phyloP scores from a whole-genome alignment of 305 asterid genomes.

The Lippia alba region DNA sequence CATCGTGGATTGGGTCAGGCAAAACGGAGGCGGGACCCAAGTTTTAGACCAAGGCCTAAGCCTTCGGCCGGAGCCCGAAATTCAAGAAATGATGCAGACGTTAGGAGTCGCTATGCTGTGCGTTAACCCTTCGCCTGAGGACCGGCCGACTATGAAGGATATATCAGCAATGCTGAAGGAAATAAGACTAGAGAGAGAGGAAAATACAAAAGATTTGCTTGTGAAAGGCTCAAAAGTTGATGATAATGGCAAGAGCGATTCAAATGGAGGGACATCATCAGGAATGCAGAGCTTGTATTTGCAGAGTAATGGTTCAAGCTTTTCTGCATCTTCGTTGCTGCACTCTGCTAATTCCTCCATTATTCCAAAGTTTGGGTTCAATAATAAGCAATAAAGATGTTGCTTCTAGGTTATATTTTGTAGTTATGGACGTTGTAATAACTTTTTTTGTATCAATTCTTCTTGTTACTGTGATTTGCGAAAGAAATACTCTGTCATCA shows the following conservation, averaged over 20 bases:
- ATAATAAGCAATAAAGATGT: slow-evolving; percentile 26
- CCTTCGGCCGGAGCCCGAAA: slow-evolving; percentile 57
- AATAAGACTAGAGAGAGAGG: slow-evolving; percentile 74
- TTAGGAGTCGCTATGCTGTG: slow-evolving; percentile 88
- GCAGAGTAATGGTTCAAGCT: slow-evolving; percentile 72
- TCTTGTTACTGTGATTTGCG: too few species aligned
- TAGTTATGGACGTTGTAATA: slow-evolving; percentile 18
- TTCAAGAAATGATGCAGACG: slow-evolving; percentile 81
- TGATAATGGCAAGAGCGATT: neutral
- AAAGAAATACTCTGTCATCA: too few species aligned
- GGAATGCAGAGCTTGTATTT: slow-evolving; percentile 54
- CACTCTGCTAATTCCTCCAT: slow-evolving; percentile 47
- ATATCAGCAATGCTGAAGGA: slow-evolving; percentile 84
- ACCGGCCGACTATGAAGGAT: slow-evolving; percentile 88
- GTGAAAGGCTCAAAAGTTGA: slow-evolving; percentile 37
- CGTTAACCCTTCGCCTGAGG: slow-evolving; percentile 66
- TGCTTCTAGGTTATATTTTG: too few species aligned
- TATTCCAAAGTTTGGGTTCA: slow-evolving; percentile 29
- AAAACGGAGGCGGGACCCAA: slow-evolving; percentile 42
- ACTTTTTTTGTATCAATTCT: neutral
- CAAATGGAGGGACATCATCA: slow-evolving; percentile 49
- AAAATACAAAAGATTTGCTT: slow-evolving; percentile 49
- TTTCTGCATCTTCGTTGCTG: slow-evolving; percentile 80
- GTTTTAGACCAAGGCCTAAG: slow-evolving; percentile 56
- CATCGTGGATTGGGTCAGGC: slow-evolving; percentile 92